Percentiles rank a stretch among this genome's conserved stretches.
phyloP scores from a whole-genome alignment of 2,329 filamentous ascomycete species.

The Myriosclerotinia duriaeana region DNA sequence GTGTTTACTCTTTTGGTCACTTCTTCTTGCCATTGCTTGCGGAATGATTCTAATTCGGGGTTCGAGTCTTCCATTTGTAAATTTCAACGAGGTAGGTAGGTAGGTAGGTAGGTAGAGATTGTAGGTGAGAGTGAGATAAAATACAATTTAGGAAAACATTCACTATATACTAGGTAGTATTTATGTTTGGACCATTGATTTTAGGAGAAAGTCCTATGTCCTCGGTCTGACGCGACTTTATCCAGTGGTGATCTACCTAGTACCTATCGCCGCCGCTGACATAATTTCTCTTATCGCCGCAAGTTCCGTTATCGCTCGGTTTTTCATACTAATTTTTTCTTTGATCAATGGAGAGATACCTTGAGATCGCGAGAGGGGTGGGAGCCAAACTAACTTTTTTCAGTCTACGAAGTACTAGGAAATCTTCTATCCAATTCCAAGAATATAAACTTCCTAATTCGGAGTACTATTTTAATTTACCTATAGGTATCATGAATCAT shows the following conservation, averaged over 20 bases:
- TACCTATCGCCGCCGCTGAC: conserved; percentile 24
- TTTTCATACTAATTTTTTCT: conserved; percentile 3
- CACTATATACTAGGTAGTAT: neutral
- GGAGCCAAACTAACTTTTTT: neutral
- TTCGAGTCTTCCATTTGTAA: conserved; percentile 47
- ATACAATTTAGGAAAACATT: neutral
- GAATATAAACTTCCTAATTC: neutral
- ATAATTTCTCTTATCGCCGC: conserved; percentile 22
- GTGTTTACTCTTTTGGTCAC: conserved; percentile 37
- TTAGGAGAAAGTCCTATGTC: neutral
- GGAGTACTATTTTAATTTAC: neutral
- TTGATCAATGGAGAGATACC: conserved; percentile 6
- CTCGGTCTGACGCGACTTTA: too few species aligned
- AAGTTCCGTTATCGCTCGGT: conserved; percentile 18
- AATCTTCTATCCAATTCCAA: too few species aligned
- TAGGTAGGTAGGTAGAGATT: too few species aligned
- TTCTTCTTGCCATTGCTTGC: conserved; percentile 82
- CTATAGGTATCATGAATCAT: neutral
- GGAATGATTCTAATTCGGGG: conserved; percentile 81
- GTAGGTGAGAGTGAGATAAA: neutral
- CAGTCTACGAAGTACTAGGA: too few species aligned
- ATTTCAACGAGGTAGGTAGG: too few species aligned
- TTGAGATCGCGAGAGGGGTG: neutral
- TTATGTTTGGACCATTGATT: neutral
- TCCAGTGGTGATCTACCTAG: neutral